Evolutionary conservation across 495 filamentous ascomycete species (phyloP), one percentile per base, ranked within the genome.

Genomic region (Hyaloscypha hepaticicola): DNA sequence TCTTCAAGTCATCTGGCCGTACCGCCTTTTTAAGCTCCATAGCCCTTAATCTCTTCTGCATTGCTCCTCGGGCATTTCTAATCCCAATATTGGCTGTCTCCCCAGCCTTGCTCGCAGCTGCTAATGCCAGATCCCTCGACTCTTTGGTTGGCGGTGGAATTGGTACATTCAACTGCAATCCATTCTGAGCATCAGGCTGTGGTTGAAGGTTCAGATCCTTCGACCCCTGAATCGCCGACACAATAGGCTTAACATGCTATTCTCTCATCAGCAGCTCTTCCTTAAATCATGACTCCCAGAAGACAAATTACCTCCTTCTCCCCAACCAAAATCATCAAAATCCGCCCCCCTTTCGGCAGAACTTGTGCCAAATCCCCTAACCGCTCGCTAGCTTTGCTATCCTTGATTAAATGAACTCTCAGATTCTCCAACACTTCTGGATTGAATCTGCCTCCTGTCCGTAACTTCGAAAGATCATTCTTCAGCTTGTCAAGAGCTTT

Each of bases 321-420:
- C 9, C 82, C 80, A 26, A 84, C 86, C 11, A 93, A 73, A 48
- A 96, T 77, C 33, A 83, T 82, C 55, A 93, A 78, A 50, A 81
- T 81, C 64, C 91, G 80, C 8, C 89, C 87, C 38, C 84, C 87
- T 66, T 87, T 88, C 19, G 89, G 88, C 34, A 93, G 77, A 14
- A 96, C 83, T 67, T 91, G 88, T 28, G 91, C 91, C 49, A 96
- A 70, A 70, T 94, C 90, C 11, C 85, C 82, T 28, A 96, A 75
- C 61, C 80, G 76, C 65, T 82, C 82, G 2, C 78, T 81, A 41
- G 80, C 75, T 24, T 81, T 82, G 38, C 66, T 75, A n/a, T 78
- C 78, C 69, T 83, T 83, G 74, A 82, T 76, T 3, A 87, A 72
- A 51, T 81, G 77, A 52, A 94, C 87, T 19, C 83, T 82, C 60